Conservation (phyloP, 2,329 filamentous ascomycete genomes). For the Fusarium agapanthi region DNA sequence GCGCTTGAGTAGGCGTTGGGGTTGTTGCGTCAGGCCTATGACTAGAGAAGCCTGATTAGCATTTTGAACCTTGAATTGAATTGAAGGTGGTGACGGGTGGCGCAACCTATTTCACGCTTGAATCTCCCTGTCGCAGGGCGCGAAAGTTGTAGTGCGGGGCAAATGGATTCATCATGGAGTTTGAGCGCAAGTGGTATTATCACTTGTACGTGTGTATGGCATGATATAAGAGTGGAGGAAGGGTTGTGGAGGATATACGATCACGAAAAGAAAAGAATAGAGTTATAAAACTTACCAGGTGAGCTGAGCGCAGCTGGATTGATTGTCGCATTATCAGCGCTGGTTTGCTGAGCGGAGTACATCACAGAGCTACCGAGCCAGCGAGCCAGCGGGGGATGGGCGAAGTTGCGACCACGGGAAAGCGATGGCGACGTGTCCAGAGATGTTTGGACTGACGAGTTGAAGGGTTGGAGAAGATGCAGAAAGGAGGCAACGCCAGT, state of each 20-base stretch:
- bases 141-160: conserved; percentile 22
- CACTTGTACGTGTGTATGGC: neutral
- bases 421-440: conserved; percentile 68
- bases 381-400: conserved; percentile 39
- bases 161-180: conserved; percentile 23
- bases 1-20: conserved; percentile 77
- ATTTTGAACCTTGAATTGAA: conserved; percentile 20
- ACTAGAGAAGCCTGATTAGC: conserved; percentile 37
- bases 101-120: conserved; percentile 7
- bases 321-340: conserved; percentile 87
- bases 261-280: conserved; percentile 15
- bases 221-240: conserved; percentile 8
- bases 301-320: conserved; percentile 88
- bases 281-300: conserved; percentile 66
- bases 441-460: conserved; percentile 63
- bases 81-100: conserved; percentile 1
- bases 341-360: conserved; percentile 64
- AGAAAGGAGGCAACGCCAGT: conserved; percentile 54
- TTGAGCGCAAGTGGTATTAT: conserved; percentile 10
- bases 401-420: conserved; percentile 35
- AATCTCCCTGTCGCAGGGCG: neutral
- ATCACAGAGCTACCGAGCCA: conserved; percentile 46
- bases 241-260: conserved; percentile 22
- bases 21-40: conserved; percentile 61
- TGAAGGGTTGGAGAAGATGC: conserved; percentile 52